These are phyloP conservation scores for Trypanosoma grayi DNA, from an alignment of 208 protist species.

Conservation along the genomic window DNA sequence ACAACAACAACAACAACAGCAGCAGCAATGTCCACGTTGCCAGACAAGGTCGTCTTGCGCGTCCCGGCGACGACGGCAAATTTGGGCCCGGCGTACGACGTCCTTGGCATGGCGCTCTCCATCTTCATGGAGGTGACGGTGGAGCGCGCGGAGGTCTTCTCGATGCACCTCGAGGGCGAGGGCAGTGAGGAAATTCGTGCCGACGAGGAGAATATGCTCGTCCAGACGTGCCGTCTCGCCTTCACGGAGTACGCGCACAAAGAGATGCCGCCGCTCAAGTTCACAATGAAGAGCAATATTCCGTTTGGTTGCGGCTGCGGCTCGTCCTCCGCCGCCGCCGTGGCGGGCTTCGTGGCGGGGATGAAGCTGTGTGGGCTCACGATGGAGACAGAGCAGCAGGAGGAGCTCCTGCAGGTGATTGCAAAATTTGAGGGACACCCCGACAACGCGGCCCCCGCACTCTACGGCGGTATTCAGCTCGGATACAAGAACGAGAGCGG, in stretches of 20 bases:
- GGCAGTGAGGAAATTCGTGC: conserved; percentile 68
- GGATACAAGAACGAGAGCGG: conserved; percentile 44
- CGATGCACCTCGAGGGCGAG: conserved; percentile 73
- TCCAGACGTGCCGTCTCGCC: conserved; percentile 65
- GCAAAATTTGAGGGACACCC: conserved; percentile 89
- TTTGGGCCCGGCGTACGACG: conserved; percentile 91
- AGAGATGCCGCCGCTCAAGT: conserved; percentile 80
- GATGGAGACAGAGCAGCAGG: conserved; percentile 60
- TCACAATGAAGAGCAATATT: conserved; percentile 87
- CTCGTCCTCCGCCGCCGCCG: conserved; percentile 85
- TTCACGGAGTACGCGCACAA: conserved; percentile 75
- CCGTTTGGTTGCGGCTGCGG: conserved; percentile 90
- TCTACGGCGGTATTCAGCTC: conserved; percentile 94
- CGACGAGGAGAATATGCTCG: conserved; percentile 83
- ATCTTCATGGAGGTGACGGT: conserved; percentile 92
- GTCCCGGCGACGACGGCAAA: conserved; percentile 94
- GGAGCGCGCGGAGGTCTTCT: conserved; percentile 66
- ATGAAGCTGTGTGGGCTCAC: conserved; percentile 83
- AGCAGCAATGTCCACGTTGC: conserved; percentile 18
- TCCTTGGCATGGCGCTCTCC: conserved; percentile 88
- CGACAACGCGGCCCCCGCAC: conserved; percentile 91
- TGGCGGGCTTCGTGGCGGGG: conserved; percentile 89
- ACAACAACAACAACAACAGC: neutral
- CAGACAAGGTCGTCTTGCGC: conserved; percentile 65
- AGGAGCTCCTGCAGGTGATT: conserved; percentile 81